These are phyloP conservation scores for Chenopodium suecicum DNA, from an alignment of 148 eudicot genomes.

Conservation along the genomic window DNA sequence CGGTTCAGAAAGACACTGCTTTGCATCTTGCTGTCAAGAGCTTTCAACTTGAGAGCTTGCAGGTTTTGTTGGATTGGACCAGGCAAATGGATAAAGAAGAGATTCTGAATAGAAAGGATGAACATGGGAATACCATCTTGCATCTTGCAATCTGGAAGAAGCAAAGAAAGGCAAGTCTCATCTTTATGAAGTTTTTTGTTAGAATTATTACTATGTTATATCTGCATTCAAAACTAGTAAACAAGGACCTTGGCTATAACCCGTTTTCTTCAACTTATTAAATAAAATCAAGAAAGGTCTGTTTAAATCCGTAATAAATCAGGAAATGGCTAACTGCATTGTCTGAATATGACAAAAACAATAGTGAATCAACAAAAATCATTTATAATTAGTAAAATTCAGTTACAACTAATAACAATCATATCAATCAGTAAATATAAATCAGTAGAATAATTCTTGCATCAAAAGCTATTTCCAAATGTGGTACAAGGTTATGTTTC, in stretches of 20 bases:
- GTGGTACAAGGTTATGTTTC: background rate
- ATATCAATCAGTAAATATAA: too few relatives aligned
- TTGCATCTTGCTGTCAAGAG: slow-evolving; percentile 58
- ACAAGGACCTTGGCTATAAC: background rate
- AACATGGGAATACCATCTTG: slow-evolving; percentile 40
- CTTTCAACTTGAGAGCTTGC: slow-evolving; percentile 40
- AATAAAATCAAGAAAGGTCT: too few relatives aligned
- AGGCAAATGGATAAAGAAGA: slow-evolving; percentile 31
- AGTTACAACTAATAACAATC: background rate
- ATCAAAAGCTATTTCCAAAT: too few relatives aligned
- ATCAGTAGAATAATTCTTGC: too few relatives aligned
- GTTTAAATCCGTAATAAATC: background rate
- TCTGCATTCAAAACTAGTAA: too few relatives aligned
- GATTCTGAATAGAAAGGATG: slow-evolving; percentile 43
- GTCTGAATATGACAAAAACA: too few relatives aligned
- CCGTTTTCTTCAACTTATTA: background rate
- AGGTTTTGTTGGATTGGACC: slow-evolving; percentile 37
- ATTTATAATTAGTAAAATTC: background rate
- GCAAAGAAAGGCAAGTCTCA: slow-evolving; percentile 47
- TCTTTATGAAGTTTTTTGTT: too few relatives aligned
- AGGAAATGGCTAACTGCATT: background rate
- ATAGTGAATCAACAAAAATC: too few relatives aligned
- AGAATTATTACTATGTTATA: too few relatives aligned
- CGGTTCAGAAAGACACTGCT: slow-evolving; percentile 50
- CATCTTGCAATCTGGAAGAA: slow-evolving; percentile 57